Base-by-base conservation (phyloP, 192 early-diverging fungal species). In the Coemansia sp. region DNA sequence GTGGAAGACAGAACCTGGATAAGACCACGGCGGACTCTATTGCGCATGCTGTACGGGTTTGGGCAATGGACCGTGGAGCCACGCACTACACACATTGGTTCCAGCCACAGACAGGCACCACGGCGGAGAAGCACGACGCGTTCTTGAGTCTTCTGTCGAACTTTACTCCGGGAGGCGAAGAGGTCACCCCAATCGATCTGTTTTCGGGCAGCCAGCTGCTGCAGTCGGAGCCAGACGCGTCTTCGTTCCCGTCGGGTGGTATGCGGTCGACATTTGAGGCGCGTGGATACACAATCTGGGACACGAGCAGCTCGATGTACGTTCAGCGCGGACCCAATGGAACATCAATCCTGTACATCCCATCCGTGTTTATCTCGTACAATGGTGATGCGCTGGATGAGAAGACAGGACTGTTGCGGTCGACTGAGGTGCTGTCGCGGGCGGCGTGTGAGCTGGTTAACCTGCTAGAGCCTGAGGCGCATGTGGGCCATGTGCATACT, bases 71-170 rank as follows among this genome's bases (percentile, higher is more conserved):
- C 75, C 90, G 90, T 72, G 94, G 94, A 51, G 94, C 95, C 57
- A 97, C 95, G 50, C 97, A 99, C 87, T 99, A 95, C 76, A 98
- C 95, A 46, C 97, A 99, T 85, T 98, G 95, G 95, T 99, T 99
- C 91, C 97, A 99, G 87, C 97, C 97, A 71, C 94, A 97, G 86
- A 99, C 96, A 14, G 97, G 91, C 59, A 88, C 93, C 54, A 99
- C 97, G 54, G 97, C 97, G 64, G 95, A 97, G 86, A 99, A 99
- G 88, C 97, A 99, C 83, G 97, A 99, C 86, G 88, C 93, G 55
- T 99, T 99, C 88, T 84, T 99, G 75, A 89, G 91, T 23, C 82
- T 99, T 32, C 92, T 93, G 75, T 88, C 88, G 50, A 89, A 82
- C 67, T 91, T 92, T 59, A 87, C 87, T 65, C 85, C 87, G 60